Percentiles rank a stretch among this genome's conserved stretches.
Evolutionary conservation across 2,329 filamentous ascomycete species (phyloP).

Genomic region (Lecanosticta acicola): DNA sequence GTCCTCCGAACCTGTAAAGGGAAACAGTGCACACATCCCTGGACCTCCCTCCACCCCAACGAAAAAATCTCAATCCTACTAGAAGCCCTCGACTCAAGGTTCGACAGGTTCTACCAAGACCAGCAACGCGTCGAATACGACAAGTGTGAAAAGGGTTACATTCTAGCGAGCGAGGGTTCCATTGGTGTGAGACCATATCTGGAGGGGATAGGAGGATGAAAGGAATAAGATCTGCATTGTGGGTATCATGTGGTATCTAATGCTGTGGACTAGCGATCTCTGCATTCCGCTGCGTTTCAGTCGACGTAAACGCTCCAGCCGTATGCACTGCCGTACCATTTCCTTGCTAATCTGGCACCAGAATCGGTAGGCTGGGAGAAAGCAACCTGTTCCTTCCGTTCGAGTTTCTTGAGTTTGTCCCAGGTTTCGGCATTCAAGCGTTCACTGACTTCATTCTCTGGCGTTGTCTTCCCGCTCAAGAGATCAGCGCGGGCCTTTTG

Average conservation of each 20-base stretch:
- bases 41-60: conserved; percentile 14
- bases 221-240: background rate
- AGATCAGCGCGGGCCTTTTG: background rate
- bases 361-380: conserved; percentile 63
- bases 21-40: conserved; percentile 15
- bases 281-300: conserved; percentile 36
- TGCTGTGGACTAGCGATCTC: background rate
- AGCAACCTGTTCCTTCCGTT: conserved; percentile 52
- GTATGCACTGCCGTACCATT: conserved; percentile 51
- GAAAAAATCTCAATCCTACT: conserved; percentile 7
- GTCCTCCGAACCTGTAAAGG: conserved; percentile 19
- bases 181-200: conserved; percentile 10
- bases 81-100: conserved; percentile 9
- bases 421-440: background rate
- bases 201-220: conserved; percentile 8
- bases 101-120: conserved; percentile 15
- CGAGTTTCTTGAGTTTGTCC: conserved; percentile 46
- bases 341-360: conserved; percentile 52
- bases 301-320: conserved; percentile 59
- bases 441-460: background rate
- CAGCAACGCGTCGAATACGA: conserved; percentile 15
- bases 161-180: conserved; percentile 17
- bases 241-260: background rate
- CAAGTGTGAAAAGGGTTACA: conserved; percentile 21
- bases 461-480: background rate